Evolutionary conservation across 805 yeast genomes (phyloP).

Genomic region (Grigorovia transvaalensis): DNA sequence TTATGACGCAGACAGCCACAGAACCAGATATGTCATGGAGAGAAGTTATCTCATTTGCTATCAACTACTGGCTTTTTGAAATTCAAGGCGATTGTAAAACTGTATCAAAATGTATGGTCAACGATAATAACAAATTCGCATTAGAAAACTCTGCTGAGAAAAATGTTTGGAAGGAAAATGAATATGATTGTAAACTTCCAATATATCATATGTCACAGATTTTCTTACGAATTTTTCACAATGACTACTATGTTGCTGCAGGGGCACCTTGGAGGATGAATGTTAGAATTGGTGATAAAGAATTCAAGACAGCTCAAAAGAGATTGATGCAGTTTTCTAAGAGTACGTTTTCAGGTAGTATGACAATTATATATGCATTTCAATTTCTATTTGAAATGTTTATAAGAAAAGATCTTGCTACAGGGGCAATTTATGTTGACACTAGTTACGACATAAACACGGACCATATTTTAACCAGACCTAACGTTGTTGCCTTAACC

Average conservation of each 20-base stretch:
- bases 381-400: constrained; percentile 53
- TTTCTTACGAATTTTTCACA: constrained; percentile 59
- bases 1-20: constrained; percentile 6
- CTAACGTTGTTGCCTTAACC: constrained; percentile 28
- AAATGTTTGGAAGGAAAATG: constrained; percentile 16
- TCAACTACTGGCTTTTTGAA: constrained; percentile 52
- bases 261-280: constrained; percentile 80
- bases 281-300: constrained; percentile 44
- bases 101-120: constrained; percentile 2
- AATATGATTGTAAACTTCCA: constrained; percentile 42
- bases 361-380: constrained; percentile 51
- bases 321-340: constrained; percentile 30
- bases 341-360: constrained; percentile 37
- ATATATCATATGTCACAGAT: constrained; percentile 67
- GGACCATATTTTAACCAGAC: constrained; percentile 38
- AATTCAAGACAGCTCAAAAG: constrained; percentile 38
- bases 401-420: constrained; percentile 33
- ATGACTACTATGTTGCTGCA: constrained; percentile 67
- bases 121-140: neutral
- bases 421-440: constrained; percentile 2
- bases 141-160: neutral
- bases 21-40: constrained; percentile 48
- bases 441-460: constrained; percentile 39
- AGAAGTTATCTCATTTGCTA: constrained; percentile 55
- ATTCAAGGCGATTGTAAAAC: constrained; percentile 12